A percentile compares a stretch with the other conserved stretches of the same genome.
Conservation (phyloP, 2,329 filamentous ascomycete genomes). For the Aspergillus sp. region DNA sequence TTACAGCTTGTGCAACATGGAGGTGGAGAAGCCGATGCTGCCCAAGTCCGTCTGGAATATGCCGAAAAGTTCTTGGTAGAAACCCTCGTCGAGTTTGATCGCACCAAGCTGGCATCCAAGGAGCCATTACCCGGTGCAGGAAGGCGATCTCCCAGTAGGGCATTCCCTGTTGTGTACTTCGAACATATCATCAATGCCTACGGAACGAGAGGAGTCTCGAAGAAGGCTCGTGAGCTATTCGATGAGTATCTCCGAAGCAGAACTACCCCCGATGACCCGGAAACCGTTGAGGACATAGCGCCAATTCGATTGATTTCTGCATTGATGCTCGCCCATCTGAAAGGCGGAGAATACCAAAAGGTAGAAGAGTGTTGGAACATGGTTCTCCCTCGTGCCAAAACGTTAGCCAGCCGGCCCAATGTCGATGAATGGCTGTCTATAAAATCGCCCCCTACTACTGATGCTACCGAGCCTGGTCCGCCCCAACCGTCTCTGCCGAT, state of each 20-base stretch:
- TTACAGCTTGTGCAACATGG: conserved; percentile 21
- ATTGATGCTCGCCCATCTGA: conserved; percentile 66
- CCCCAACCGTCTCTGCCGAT: conserved; percentile 13
- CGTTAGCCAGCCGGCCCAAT: conserved; percentile 40
- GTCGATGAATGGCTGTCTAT: conserved; percentile 22
- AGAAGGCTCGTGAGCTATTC: conserved; percentile 56
- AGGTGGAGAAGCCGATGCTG: conserved; percentile 6
- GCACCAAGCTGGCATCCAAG: conserved; percentile 45
- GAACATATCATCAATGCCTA: conserved; percentile 59
- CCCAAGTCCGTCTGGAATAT: conserved; percentile 27
- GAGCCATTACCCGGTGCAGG: conserved; percentile 36
- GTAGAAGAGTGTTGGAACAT: conserved; percentile 68
- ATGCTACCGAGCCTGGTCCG: neutral
- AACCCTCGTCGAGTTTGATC: conserved; percentile 38
- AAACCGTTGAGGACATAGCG: conserved; percentile 32
- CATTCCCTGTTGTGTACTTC: conserved; percentile 53
- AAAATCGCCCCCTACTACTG: conserved; percentile 8
- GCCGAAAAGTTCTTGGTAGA: conserved; percentile 39
- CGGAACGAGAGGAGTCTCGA: conserved; percentile 45
- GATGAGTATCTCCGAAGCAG: conserved; percentile 47
- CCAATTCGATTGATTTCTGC: conserved; percentile 60
- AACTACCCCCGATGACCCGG: conserved; percentile 8
- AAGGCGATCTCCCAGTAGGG: conserved; percentile 37
- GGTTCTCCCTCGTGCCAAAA: conserved; percentile 55
- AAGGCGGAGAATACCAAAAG: conserved; percentile 57